Base-by-base conservation (phyloP, 306 rosid genomes). In the Trifolium repens region DNA sequence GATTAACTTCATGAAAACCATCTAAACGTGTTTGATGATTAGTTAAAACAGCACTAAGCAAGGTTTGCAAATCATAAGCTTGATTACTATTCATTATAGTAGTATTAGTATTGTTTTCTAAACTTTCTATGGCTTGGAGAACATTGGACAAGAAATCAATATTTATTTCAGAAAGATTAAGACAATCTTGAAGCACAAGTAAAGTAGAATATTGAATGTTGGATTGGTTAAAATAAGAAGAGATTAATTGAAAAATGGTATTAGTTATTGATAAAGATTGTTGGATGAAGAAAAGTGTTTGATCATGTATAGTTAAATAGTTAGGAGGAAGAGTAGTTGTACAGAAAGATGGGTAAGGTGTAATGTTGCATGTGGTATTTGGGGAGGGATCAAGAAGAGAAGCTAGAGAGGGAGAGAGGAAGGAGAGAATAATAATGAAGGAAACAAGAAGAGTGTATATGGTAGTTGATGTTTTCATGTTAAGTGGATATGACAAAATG, bases 301-400 rank as follows among this genome's bases (percentile, higher is more conserved):
- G 79, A 52, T 79, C 78, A 0, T 67, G 72, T 6, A 22, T 57
- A 44, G 86, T 59, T 9, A n/a, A 3, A 39, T 49, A 15, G 1
- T 53, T n/a, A 37, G 71, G 30, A 8, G 84, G 82, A 0, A 79
- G 65, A 69, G 74, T 75, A 8, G 80, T 67, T 61, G 14, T 67
- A 80, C 88, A 85, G 43, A 85, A 85, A 53, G 78, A 10, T 43
- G 88, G 84, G 44, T 78, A 70, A 46, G 65, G 81, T 59, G 84
- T 85, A 4, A 27, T 46, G 81, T 78, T 5, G 63, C 88, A 85
- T 49, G 59, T 73, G 78, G 0, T 47, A 17, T 54, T 10, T 44
- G 47, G 62, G 54, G 83, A 78, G 63, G 50, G 71, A 27, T 27
- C 3, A 4, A 32, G 4, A 61, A 44, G 35, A 22, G 63, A 46